Percentiles rank a stretch among this genome's conserved stretches.
These are phyloP conservation scores for Pterocarpus santalinus DNA, from an alignment of 306 rosid genomes.

Conservation along the genomic window DNA sequence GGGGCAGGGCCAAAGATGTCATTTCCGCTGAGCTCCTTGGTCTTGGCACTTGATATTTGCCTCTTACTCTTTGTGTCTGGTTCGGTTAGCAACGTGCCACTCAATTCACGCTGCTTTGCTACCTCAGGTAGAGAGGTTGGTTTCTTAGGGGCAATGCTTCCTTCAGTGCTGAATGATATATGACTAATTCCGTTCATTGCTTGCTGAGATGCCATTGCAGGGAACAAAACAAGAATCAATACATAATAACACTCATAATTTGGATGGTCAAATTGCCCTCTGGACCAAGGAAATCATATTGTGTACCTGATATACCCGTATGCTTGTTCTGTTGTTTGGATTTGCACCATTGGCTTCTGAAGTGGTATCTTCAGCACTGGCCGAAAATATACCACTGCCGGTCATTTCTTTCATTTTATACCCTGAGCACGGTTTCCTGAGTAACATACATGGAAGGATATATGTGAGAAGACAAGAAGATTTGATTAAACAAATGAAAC, in stretches of 20 bases:
- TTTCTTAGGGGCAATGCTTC: slow-evolving; percentile 70
- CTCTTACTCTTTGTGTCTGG: slow-evolving; percentile 60
- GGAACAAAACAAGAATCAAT: slow-evolving; percentile 26
- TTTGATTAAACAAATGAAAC: background rate
- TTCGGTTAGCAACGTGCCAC: slow-evolving; percentile 76
- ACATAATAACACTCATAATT: background rate
- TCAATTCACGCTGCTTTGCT: slow-evolving; percentile 93
- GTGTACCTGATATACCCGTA: slow-evolving; percentile 76
- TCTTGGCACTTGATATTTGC: slow-evolving; percentile 75
- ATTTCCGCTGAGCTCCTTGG: slow-evolving; percentile 84
- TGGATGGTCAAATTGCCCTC: background rate
- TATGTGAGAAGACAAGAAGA: slow-evolving; percentile 19
- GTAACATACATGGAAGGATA: slow-evolving; percentile 31
- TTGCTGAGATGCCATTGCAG: slow-evolving; percentile 60
- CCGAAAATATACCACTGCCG: slow-evolving; percentile 75
- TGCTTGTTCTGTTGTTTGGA: slow-evolving; percentile 58
- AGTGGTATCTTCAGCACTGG: slow-evolving; percentile 53
- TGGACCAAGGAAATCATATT: slow-evolving; percentile 7
- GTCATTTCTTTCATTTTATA: slow-evolving; percentile 75
- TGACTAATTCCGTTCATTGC: slow-evolving; percentile 76
- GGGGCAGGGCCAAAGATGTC: slow-evolving; percentile 89
- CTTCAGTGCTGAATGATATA: slow-evolving; percentile 80
- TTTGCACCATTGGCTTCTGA: slow-evolving; percentile 57
- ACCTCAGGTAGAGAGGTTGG: slow-evolving; percentile 76
- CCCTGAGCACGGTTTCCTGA: slow-evolving; percentile 80